These are phyloP conservation scores for Nicotiana paniculata DNA, from an alignment of 257 asterid species.

Conservation along the genomic window DNA sequence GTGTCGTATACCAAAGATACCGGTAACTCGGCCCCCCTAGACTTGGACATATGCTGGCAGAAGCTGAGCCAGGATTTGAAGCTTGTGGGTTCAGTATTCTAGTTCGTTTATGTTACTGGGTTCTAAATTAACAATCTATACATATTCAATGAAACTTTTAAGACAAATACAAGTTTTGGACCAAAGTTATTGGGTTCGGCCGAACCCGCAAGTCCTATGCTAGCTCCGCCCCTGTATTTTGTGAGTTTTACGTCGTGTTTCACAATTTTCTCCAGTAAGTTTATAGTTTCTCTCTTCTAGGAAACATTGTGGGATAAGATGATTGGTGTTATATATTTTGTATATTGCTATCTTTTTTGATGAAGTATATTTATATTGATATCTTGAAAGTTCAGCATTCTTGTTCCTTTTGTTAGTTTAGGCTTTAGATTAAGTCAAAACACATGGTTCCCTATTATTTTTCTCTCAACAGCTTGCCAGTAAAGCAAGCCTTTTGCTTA, in stretches of 20 bases:
- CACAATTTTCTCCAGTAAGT: background rate
- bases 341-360: background rate
- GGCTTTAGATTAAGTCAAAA: background rate
- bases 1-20: background rate
- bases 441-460: background rate
- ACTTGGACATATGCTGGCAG: background rate
- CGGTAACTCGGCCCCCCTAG: background rate
- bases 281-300: background rate
- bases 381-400: conserved; percentile 1
- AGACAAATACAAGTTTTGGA: too few species aligned
- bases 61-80: too few species aligned
- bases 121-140: too few species aligned
- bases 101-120: too few species aligned
- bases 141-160: too few species aligned
- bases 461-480: background rate
- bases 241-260: background rate
- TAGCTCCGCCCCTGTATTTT: background rate
- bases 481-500: background rate
- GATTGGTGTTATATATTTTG: background rate
- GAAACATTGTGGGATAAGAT: background rate
- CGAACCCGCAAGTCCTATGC: too few species aligned
- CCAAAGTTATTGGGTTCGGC: too few species aligned
- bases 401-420: background rate
- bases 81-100: too few species aligned
- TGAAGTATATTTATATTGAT: background rate